phyloP scores from a whole-genome alignment of 176 grass and related monocot species.

The Oryza brachyantha region DNA sequence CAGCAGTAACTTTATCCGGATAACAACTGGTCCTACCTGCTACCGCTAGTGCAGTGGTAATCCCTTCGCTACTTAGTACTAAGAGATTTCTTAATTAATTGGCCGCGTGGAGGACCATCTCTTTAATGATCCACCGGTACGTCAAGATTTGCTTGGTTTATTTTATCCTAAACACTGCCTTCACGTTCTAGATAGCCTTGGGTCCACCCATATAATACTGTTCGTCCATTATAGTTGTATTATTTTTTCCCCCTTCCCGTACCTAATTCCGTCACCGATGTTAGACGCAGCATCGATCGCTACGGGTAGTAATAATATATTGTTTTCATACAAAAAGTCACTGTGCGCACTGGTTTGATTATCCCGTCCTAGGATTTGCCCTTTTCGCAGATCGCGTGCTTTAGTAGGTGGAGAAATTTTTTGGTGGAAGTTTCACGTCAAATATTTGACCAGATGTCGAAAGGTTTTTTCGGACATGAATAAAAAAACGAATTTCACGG shows the following conservation, averaged over 20 bases:
- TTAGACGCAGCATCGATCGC: background rate
- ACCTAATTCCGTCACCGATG: slow-evolving; percentile 34
- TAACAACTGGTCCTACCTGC: background rate
- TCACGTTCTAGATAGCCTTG: slow-evolving; percentile 15
- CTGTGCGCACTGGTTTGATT: slow-evolving; percentile 5
- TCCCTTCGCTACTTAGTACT: background rate
- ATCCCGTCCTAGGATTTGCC: slow-evolving; percentile 28
- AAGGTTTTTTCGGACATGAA: no score
- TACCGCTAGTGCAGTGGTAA: background rate
- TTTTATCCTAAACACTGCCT: background rate
- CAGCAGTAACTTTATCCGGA: slow-evolving; percentile 31
- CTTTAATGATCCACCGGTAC: background rate
- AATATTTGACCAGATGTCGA: no score
- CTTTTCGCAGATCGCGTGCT: slow-evolving; percentile 13
- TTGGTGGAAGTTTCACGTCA: no score
- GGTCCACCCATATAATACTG: background rate
- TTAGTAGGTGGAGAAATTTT: no score
- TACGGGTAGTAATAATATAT: background rate
- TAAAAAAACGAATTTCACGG: no score
- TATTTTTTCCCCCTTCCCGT: background rate
- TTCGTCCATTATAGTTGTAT: background rate
- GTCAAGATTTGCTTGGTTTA: background rate
- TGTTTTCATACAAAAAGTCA: background rate
- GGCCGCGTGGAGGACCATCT: background rate
- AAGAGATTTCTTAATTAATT: slow-evolving; percentile 9